Base-by-base conservation (phyloP, 225 moss, liverwort and hornwort genomes). In the Anthoceros angustus region DNA sequence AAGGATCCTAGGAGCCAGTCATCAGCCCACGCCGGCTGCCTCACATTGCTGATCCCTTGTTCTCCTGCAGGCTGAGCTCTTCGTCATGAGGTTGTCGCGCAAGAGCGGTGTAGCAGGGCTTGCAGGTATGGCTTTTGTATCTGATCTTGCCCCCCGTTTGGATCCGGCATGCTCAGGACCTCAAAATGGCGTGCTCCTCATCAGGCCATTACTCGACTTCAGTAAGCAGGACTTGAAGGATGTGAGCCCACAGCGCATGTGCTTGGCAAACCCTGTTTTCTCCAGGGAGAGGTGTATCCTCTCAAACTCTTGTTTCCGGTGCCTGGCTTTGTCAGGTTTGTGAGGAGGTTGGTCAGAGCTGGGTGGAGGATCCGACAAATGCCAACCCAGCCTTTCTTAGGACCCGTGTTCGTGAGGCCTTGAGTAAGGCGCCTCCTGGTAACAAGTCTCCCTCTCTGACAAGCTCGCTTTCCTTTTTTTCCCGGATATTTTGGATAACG, bases 361-460 rank as follows among this genome's bases (percentile, higher is more conserved):
- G 98, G 92, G 66, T 98, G 66, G 98, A 92, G 76, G 98, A 98
- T 78, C 92, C 98, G 20, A 89, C 89, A 38, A 98, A 98, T 67
- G 65, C 66, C 10, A 92, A 89, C 69, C 80, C 49, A 62, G 69
- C 45, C 14, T 98, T 87, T 77, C 84, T 84, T 40, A 86, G 98
- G 39, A 98, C 87, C 63, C 87, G 89, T 69, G 89, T 98, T 42
- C 82, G 98, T 45, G 84, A 86, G 77, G 79, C 76, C n/a, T n/a
- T n/a, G 66, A 83, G 90, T 61, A 70, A 75, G 69, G 83, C 83
- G 55, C 86, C 78, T 68, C 70, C 70, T 9, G 83, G 78, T 62
- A 73, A 88, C 91, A 77, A 80, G 85, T 77, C 39, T 64, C 42
- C 38, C 63, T 25, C 25, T 12, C 8, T 15, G 2, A 9, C 63